phyloP scores from a whole-genome alignment of 2,329 filamentous ascomycete species.

The Phoma sp. region DNA sequence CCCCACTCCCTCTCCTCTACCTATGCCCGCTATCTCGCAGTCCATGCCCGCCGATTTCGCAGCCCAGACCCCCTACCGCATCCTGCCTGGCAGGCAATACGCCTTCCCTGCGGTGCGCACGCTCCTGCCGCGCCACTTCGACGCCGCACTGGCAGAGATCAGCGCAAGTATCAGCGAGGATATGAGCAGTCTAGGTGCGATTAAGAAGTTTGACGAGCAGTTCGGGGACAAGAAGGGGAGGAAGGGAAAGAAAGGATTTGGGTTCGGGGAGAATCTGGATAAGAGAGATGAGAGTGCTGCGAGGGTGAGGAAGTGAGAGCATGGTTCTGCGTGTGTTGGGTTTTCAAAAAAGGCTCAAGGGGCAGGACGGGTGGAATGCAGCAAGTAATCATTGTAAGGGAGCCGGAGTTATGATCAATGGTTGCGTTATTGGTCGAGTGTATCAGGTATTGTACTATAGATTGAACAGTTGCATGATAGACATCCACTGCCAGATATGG shows the following conservation, averaged over 20 bases:
- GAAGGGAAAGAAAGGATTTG: slow-evolving; percentile 64
- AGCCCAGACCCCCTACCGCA: slow-evolving; percentile 24
- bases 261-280: slow-evolving; percentile 51
- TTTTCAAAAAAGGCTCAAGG: too few species aligned
- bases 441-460: too few species aligned
- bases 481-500: too few species aligned
- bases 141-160: slow-evolving; percentile 84
- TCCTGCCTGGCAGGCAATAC: slow-evolving; percentile 43
- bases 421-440: too few species aligned
- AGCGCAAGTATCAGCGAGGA: slow-evolving; percentile 92
- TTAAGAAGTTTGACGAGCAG: slow-evolving; percentile 94
- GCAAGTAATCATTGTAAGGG: too few species aligned
- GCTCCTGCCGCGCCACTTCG: slow-evolving; percentile 75
- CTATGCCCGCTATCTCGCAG: not conserved
- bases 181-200: slow-evolving; percentile 83
- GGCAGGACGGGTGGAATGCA: too few species aligned
- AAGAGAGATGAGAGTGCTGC: slow-evolving; percentile 39
- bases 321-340: too few species aligned
- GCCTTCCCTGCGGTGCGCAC: slow-evolving; percentile 72
- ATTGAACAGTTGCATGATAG: too few species aligned
- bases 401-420: too few species aligned
- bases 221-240: slow-evolving; percentile 81
- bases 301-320: slow-evolving; percentile 31
- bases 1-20: not conserved
- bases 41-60: slow-evolving; percentile 39